Base-by-base conservation (phyloP, 495 filamentous ascomycete genomes). In the Penicilliopsis zonata region DNA sequence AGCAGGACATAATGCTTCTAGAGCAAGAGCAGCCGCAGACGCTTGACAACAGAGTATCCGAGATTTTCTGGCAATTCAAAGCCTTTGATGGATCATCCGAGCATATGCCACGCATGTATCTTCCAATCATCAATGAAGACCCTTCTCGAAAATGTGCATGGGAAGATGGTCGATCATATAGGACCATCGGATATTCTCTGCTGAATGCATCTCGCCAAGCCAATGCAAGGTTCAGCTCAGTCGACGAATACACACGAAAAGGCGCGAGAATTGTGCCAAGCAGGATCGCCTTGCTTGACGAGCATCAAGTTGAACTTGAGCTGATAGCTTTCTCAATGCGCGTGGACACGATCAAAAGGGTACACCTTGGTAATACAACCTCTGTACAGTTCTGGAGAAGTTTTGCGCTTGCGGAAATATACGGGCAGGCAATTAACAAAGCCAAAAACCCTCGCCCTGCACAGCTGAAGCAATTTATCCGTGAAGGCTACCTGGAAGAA, bases 121-220 rank as follows among this genome's bases (percentile, higher is more conserved):
- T 83, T 5, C 67, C 73, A 0, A 52, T 69, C 18, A 42, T 80
- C 1, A 47, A 69, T 9, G 78, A 83, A 35, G 74, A 67, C 37
- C 69, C 68, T 21, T 32, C 56, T 4, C 61, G 72, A 22, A 62
- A 63, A 22, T 81, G 72, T 38, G 73, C 75, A 3, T 87, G 82
- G 82, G 62, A 62, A 33, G 39, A 62, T 9, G 76, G 75, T 32
- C 64, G 61, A 9, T 14, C 30, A 0, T 49, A 72, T 18, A 60
- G 81, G 12, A 46, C 53, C 13, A 42, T 84, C 15, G 77, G 65
- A 1, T 86, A 84, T 40, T 65, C 67, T 0, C 29, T 73, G 18
- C 42, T 79, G 29, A 70, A 73, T 38, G 18, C 50, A 3, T 52
- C 59, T 4, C 36, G 49, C 14, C 36, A 54, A 5, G 13, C 29